Evolutionary conservation across 495 filamentous ascomycete genomes (phyloP), one percentile per base, ranked within the genome.

Genomic region (Trichocladium uniseriatum): DNA sequence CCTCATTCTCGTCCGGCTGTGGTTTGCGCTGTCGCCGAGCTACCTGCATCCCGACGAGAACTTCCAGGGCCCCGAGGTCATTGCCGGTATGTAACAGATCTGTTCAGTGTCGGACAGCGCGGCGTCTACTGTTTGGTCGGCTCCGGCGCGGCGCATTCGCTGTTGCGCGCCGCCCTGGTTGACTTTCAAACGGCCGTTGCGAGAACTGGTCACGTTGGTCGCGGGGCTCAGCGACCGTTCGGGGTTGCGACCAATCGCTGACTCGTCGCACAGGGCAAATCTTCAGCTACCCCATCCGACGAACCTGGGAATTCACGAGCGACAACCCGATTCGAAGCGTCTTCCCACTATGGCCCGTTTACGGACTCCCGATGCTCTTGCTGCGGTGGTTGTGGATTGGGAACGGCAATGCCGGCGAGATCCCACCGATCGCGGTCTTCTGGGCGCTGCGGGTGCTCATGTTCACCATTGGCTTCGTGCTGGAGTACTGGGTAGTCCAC

Each of bases 41-140:
- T 98, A 98, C 67, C 79, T 98, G 27, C 92, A 98, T 66, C 92
- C 92, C 3, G 92, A 98, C 69, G 92, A 98, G 74, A 88, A 96
- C 68, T 98, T 98, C 62, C 92, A 98, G 62, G 92, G 92, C 16
- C 92, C 91, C 9, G 92, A 98, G 71, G 84, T 97, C 45, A 91
- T 95, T 58, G 89, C 90, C 51, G 89, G 91, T 95, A 81, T 63
- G 86, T 58, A 16, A 51, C 14, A 14, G 21, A 36, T 40, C 22
- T 37, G 8, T 38, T 28, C 37, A 21, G 13, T 18, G 3, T 10
- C 5, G 39, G 38, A 21, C 14, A 27, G 10, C 41, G 41, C 10
- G 14, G 35, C 49, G 14, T 24, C 18, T n/a, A 2, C 20, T 15
- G 47, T 16, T 34, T 47, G 22, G 11, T 18, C 16, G 20, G 15